Conservation (phyloP, 441 rosid genomes). For the Syzygium syzygioides region DNA sequence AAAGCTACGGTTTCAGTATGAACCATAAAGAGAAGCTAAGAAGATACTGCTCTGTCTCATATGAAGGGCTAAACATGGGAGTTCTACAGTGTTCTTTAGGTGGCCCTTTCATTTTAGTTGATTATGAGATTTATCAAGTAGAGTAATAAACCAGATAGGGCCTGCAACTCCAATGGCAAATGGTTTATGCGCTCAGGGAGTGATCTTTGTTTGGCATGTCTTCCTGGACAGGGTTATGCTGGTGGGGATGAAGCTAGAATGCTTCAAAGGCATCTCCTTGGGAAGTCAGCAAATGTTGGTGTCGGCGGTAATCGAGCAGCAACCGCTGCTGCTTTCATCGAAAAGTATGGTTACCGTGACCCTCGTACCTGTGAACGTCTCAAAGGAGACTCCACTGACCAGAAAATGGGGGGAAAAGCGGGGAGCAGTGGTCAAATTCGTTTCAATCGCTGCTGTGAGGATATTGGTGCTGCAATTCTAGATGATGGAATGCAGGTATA, state of each 20-base stretch:
- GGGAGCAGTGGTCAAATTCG: neutral
- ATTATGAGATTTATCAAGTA: neutral
- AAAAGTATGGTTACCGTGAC: constrained; percentile 48
- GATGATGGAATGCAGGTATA: constrained; percentile 96
- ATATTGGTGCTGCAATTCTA: constrained; percentile 46
- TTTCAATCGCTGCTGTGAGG: constrained; percentile 1
- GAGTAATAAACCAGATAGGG: neutral
- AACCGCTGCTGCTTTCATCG: constrained; percentile 43
- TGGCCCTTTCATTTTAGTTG: neutral
- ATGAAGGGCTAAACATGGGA: neutral
- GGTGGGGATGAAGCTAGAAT: constrained; percentile 93
- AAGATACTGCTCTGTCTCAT: neutral
- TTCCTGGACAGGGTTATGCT: constrained; percentile 60
- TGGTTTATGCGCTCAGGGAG: neutral
- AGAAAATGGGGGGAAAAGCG: neutral
- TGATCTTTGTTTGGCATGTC: neutral
- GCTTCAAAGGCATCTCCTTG: constrained; percentile 63
- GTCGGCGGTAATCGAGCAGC: constrained; percentile 73
- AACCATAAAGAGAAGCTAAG: neutral
- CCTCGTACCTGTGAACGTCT: constrained; percentile 3
- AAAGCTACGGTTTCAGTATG: neutral
- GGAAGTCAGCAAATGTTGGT: constrained; percentile 41
- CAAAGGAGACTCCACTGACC: constrained; percentile 11
- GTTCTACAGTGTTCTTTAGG: neutral
- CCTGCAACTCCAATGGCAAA: neutral